Base-by-base conservation (phyloP, 2,329 filamentous ascomycete species). In the Aspergillus viridinutans region DNA sequence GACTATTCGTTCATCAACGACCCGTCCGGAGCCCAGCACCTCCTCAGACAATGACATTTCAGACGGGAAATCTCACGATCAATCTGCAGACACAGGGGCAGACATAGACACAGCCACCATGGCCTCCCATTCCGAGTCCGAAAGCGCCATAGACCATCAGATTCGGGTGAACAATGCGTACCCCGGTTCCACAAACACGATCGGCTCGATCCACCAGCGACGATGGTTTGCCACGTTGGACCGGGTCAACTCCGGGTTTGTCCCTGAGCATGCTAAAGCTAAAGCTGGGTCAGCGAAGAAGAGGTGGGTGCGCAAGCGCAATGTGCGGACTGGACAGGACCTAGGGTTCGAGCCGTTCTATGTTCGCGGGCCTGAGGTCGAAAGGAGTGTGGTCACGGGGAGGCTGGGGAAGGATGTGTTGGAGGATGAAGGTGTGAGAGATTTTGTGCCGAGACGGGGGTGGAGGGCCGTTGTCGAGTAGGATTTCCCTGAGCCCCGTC, bases 301-400 rank as follows among this genome's bases (percentile, higher is more conserved):
- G 42, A 52, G 49, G 3, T 76, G 74, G 74, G 60, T 60, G 7
- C 67, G 68, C 8, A 66, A 53, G 3, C 17, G 45, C 63, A 64
- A 63, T 55, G 20, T 61, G 57, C 17, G 58, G n/a, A 48, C 47
- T n/a, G 53, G 58, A 8, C 48, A 38, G 26, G 28, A 61, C 17
- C 65, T 66, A 4, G 75, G 73, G 0, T 87, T 83, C 64, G 75
- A 80, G 23, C 77, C 84, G 0, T 90, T 90, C 60, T 79, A 83
- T 57, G 84, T 90, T 1, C 73, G 76, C 7, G 87, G 86, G 0
- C 77, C 80, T 4, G 83, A 86, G 1, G 63, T 76, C 40, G 87
- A 90, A 72, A 77, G 80, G n/a, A 90, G 87, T 66, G 75, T 89
- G 2, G 78, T 90, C 3, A 90, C 87, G 2, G 85, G 85, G 1